Percentiles rank a stretch among this genome's conserved stretches.
phyloP scores from a whole-genome alignment of 169 alveolate species.

The Toxoplasma gondii region DNA sequence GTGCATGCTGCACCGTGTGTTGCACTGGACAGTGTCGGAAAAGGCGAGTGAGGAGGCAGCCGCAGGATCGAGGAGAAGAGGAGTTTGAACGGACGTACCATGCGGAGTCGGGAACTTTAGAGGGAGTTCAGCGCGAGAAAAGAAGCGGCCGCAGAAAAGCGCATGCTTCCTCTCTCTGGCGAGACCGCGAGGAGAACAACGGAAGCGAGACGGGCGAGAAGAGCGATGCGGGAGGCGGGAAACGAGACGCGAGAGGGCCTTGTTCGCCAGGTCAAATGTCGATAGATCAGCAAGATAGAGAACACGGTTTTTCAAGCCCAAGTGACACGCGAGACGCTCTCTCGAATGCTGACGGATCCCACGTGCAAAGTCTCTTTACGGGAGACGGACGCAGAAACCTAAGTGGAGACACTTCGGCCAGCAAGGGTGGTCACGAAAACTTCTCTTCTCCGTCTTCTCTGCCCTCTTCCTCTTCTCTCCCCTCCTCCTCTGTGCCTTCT shows the following conservation, averaged over 20 bases:
- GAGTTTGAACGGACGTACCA: neutral
- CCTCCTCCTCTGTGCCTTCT: neutral
- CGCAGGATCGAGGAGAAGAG: neutral
- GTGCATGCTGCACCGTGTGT: neutral
- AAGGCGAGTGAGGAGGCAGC: neutral
- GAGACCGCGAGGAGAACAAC: neutral
- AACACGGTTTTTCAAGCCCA: no score
- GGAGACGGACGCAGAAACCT: neutral
- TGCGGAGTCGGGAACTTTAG: no score
- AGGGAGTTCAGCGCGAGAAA: no score
- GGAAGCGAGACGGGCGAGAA: neutral
- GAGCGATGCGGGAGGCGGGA: neutral
- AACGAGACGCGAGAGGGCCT: neutral
- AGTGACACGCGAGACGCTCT: no score
- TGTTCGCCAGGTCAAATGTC: no score
- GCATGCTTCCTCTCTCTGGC: no score
- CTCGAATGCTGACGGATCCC: neutral
- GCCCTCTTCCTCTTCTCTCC: neutral
- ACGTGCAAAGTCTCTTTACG: neutral
- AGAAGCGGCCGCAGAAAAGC: no score
- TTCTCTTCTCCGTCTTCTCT: neutral
- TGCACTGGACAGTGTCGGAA: neutral
- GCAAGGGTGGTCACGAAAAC: neutral
- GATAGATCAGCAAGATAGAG: no score
- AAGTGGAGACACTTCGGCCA: neutral